These are phyloP conservation scores for Petunia secreta DNA, from an alignment of 257 asterid genomes.

Conservation along the genomic window DNA sequence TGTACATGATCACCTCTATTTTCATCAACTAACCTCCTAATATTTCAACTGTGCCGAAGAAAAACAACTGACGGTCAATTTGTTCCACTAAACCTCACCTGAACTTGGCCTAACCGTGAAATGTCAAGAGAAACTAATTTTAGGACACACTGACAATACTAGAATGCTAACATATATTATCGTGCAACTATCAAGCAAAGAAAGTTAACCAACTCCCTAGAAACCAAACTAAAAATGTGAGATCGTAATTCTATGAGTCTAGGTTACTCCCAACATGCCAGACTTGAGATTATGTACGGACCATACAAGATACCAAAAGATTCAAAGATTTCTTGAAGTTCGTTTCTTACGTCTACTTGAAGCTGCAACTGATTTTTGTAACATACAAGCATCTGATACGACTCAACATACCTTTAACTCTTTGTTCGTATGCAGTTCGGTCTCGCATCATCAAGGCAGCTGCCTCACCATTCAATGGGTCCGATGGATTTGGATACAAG, in stretches of 20 bases:
- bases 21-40: neutral
- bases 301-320: neutral
- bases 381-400: constrained; percentile 18
- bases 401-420: constrained; percentile 76
- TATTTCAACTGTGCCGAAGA: neutral
- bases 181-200: neutral
- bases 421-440: constrained; percentile 69
- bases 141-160: neutral
- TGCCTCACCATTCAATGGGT: constrained; percentile 96
- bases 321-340: neutral
- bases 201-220: neutral
- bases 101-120: neutral
- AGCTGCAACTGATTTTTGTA: neutral
- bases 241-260: neutral
- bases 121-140: neutral
- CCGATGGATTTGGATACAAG: constrained; percentile 90
- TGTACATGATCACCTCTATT: neutral
- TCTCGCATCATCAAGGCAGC: constrained; percentile 95
- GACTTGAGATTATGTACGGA: too few relatives aligned
- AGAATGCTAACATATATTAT: neutral
- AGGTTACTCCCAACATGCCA: neutral
- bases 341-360: neutral
- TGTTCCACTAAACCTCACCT: neutral
- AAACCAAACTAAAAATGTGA: neutral
- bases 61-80: neutral